Conservation (phyloP, 371 early-diverging fungal genomes). For the Mucor circinelloides region DNA sequence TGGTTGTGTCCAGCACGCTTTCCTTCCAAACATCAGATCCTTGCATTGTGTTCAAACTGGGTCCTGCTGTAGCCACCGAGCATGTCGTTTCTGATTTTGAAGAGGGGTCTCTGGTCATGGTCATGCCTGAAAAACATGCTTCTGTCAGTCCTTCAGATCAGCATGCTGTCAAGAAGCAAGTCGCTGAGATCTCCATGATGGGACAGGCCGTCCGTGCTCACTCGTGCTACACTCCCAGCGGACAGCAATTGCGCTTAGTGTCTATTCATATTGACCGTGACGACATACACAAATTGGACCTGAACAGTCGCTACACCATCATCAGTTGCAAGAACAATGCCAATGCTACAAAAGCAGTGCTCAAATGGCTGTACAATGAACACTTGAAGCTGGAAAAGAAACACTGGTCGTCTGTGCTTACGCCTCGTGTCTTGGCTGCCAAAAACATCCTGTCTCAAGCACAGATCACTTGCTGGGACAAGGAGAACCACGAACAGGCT, state of each 20-base stretch:
- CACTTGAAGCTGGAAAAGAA: slow-evolving; percentile 12
- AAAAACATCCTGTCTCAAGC: background rate
- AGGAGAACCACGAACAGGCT: background rate
- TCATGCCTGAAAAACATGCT: slow-evolving; percentile 9
- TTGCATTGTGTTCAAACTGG: slow-evolving; percentile 14
- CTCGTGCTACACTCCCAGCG: background rate
- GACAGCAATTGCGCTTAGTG: slow-evolving; percentile 2
- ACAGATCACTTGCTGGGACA: slow-evolving; percentile 7
- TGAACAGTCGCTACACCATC: slow-evolving; percentile 25
- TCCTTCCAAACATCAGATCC: slow-evolving; percentile 1
- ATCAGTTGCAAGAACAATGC: slow-evolving; percentile 25
- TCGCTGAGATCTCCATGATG: slow-evolving; percentile 12
- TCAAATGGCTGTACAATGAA: slow-evolving; percentile 27
- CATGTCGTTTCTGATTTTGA: slow-evolving; percentile 7
- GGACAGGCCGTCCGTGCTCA: slow-evolving; percentile 14
- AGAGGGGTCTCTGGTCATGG: slow-evolving; percentile 11
- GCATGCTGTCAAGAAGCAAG: background rate
- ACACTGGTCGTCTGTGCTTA: slow-evolving; percentile 8
- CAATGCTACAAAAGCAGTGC: slow-evolving; percentile 15
- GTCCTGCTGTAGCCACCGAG: background rate
- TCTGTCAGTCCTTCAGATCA: background rate
- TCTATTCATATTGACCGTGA: slow-evolving; percentile 22
- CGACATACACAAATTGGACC: slow-evolving; percentile 10
- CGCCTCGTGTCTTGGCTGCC: slow-evolving; percentile 19
- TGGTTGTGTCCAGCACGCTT: background rate